These are phyloP conservation scores for Rubia balearica DNA, from an alignment of 305 asterid genomes.

Conservation along the genomic window DNA sequence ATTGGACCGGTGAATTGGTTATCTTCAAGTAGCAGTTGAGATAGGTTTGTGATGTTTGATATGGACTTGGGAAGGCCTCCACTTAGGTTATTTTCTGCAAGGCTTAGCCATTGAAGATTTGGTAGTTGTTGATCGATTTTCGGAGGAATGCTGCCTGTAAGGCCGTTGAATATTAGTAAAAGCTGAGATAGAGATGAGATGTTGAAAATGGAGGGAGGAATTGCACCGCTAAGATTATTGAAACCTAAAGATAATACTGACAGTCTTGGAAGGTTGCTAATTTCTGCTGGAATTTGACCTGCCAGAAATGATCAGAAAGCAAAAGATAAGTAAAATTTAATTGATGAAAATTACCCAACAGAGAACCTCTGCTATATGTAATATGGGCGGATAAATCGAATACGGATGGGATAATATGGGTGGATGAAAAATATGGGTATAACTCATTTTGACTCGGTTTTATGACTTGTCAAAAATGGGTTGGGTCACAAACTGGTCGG, in stretches of 20 bases:
- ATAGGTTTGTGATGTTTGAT: constrained; percentile 24
- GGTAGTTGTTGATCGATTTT: constrained; percentile 1
- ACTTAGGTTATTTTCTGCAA: constrained; percentile 7
- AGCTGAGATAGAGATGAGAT: background rate
- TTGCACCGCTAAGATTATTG: constrained; percentile 1
- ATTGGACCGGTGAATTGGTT: constrained; percentile 8
- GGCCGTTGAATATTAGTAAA: background rate
- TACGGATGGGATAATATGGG: too few species aligned
- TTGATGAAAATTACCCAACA: too few species aligned
- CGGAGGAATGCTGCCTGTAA: constrained; percentile 15
- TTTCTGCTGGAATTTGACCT: constrained; percentile 16
- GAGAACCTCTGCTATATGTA: too few species aligned
- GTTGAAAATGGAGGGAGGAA: constrained; percentile 8
- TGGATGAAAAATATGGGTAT: too few species aligned
- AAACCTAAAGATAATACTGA: background rate
- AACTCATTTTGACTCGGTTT: too few species aligned
- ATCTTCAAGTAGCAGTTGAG: constrained; percentile 18
- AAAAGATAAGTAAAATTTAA: too few species aligned
- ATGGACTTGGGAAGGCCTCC: constrained; percentile 22
- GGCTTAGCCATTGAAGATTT: background rate
- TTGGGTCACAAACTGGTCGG: too few species aligned
- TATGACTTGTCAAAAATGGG: too few species aligned
- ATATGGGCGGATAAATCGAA: too few species aligned
- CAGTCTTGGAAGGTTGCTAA: constrained; percentile 23
- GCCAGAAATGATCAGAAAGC: background rate